Conservation (phyloP, 345 rosid genomes). For the Boechera retrofracta region DNA sequence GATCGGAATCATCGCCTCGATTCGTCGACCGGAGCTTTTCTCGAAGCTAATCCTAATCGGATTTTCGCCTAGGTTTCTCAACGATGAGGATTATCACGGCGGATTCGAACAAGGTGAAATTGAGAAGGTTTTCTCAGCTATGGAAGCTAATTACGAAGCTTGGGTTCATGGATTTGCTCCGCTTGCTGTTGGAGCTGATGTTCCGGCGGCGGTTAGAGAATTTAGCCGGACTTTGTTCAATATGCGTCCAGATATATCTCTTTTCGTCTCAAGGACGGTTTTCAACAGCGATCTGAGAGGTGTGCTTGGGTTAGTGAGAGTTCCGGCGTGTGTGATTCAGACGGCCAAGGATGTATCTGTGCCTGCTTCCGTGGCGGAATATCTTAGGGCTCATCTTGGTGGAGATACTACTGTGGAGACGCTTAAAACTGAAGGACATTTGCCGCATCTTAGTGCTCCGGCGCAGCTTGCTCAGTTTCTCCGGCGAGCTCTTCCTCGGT, state of each 20-base stretch:
- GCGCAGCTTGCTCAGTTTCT: conserved; percentile 59
- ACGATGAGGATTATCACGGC: conserved; percentile 74
- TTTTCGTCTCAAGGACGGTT: conserved; percentile 66
- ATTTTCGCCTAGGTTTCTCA: conserved; percentile 78
- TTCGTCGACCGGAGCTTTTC: conserved; percentile 82
- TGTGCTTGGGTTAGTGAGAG: conserved; percentile 66
- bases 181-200: conserved; percentile 77
- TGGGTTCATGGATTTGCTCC: conserved; percentile 86
- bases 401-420: conserved; percentile 68
- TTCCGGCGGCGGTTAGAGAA: conserved; percentile 79
- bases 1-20: conserved; percentile 85
- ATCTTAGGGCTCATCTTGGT: conserved; percentile 65
- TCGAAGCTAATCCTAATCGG: conserved; percentile 75
- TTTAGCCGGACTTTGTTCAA: conserved; percentile 86
- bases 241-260: conserved; percentile 86
- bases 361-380: conserved; percentile 74
- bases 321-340: conserved; percentile 71
- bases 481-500: conserved; percentile 70
- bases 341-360: conserved; percentile 68
- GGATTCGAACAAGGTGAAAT: conserved; percentile 73
- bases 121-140: conserved; percentile 69
- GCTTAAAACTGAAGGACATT: conserved; percentile 76
- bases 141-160: conserved; percentile 81
- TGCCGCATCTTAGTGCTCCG: conserved; percentile 89
- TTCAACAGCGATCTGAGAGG: conserved; percentile 74